phyloP scores from a whole-genome alignment of 768 basidiomycete species.

The Austroboletus eburneus region DNA sequence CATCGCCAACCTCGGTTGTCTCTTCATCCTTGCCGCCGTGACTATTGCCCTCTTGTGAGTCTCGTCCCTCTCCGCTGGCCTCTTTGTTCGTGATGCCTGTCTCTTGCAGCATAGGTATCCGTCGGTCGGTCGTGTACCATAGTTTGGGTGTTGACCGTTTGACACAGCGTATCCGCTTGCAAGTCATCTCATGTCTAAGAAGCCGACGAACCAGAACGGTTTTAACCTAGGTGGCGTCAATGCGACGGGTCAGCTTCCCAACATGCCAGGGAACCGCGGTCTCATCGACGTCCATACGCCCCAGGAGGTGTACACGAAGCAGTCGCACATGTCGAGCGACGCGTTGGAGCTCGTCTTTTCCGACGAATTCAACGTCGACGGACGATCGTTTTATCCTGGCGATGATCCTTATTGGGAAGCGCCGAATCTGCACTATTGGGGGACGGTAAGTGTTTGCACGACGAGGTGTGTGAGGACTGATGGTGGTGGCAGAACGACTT shows the following conservation, averaged over 20 bases:
- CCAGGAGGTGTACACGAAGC: slow-evolving; percentile 36
- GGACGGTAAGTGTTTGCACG: slow-evolving; percentile 35
- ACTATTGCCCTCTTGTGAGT: slow-evolving; percentile 57
- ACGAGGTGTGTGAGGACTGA: slow-evolving; percentile 5
- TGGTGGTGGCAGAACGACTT: slow-evolving; percentile 30
- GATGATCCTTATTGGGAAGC: slow-evolving; percentile 61
- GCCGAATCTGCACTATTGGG: slow-evolving; percentile 66
- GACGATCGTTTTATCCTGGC: slow-evolving; percentile 65
- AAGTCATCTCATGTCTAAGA: slow-evolving; percentile 40
- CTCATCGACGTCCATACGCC: slow-evolving; percentile 58
- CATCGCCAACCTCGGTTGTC: slow-evolving; percentile 62
- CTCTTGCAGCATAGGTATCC: slow-evolving; percentile 17
- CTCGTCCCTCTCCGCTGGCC: neutral
- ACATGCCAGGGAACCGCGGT: slow-evolving; percentile 39
- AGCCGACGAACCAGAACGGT: slow-evolving; percentile 42
- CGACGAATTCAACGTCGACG: slow-evolving; percentile 78
- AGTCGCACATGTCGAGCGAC: slow-evolving; percentile 35
- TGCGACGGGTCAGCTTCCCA: slow-evolving; percentile 60
- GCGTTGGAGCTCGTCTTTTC: slow-evolving; percentile 61
- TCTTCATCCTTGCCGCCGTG: slow-evolving; percentile 49
- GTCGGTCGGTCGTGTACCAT: neutral
- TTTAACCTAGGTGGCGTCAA: slow-evolving; percentile 79
- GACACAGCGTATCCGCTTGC: slow-evolving; percentile 49
- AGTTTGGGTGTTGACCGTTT: neutral
- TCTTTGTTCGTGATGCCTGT: neutral